phyloP scores from a whole-genome alignment of 306 rosid genomes.

The Datisca glomerata region DNA sequence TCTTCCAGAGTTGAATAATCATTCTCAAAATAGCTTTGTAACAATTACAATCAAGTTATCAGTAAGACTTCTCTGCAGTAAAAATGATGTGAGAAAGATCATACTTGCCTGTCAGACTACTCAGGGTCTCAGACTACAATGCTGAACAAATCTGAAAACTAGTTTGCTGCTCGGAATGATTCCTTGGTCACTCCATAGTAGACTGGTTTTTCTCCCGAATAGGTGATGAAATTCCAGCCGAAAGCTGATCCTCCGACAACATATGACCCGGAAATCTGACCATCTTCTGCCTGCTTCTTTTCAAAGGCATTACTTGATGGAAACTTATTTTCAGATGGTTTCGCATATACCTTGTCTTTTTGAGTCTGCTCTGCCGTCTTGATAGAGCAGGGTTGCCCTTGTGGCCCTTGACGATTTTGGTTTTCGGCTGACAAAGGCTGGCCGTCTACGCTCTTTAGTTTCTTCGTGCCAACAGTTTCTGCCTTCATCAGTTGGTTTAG shows the following conservation, averaged over 20 bases:
- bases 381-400: constrained; percentile 11
- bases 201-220: constrained; percentile 34
- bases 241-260: constrained; percentile 88
- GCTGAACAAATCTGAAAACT: too few relatives aligned
- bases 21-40: too few relatives aligned
- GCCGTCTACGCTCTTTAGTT: constrained; percentile 13
- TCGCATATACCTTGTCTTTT: constrained; percentile 15
- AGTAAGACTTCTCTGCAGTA: too few relatives aligned
- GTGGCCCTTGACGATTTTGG: constrained; percentile 17
- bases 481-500: constrained; percentile 23
- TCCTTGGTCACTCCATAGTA: constrained; percentile 71
- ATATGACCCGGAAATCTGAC: constrained; percentile 31
- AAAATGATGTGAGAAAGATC: too few relatives aligned
- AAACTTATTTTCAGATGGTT: constrained; percentile 21
- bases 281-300: constrained; percentile 28
- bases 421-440: constrained; percentile 16
- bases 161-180: constrained; percentile 29
- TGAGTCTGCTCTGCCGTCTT: background rate
- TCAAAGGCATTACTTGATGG: constrained; percentile 13
- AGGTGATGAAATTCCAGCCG: constrained; percentile 82
- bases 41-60: too few relatives aligned
- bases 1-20: too few relatives aligned
- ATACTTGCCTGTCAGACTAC: too few relatives aligned
- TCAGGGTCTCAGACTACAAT: too few relatives aligned
- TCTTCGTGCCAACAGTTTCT: constrained; percentile 17